A percentile compares a stretch with the other conserved stretches of the same genome.
Evolutionary conservation across 352 stramenopile species (phyloP).

Genomic region (Globisporangium heterothallicum): DNA sequence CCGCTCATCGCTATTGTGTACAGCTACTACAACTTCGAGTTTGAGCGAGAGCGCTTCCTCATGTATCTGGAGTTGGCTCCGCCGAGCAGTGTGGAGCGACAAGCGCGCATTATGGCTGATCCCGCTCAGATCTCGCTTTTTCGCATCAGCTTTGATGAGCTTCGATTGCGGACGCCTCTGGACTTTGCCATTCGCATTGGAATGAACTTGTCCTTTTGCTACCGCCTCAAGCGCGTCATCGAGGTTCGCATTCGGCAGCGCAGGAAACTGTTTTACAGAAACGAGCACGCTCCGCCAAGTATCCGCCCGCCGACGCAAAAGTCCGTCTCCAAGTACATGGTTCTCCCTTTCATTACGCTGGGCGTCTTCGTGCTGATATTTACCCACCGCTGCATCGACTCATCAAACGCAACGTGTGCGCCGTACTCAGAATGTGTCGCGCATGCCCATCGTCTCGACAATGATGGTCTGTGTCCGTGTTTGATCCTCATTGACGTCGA

Average conservation of each 20-base stretch:
- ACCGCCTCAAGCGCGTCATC: slow-evolving; percentile 18
- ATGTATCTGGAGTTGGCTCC: slow-evolving; percentile 10
- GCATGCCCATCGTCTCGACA: slow-evolving; percentile 14
- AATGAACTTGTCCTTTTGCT: slow-evolving; percentile 19
- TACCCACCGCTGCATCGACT: slow-evolving; percentile 14
- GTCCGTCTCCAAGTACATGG: slow-evolving; percentile 3
- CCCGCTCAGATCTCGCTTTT: slow-evolving; percentile 28
- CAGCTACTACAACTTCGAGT: slow-evolving; percentile 27
- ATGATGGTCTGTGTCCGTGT: slow-evolving; percentile 24
- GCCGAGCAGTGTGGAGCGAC: slow-evolving; percentile 26
- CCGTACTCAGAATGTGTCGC: slow-evolving; percentile 22
- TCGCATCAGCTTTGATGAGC: slow-evolving; percentile 23
- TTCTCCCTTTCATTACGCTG: slow-evolving; percentile 14
- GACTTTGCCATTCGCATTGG: slow-evolving; percentile 23
- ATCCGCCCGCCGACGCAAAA: not conserved
- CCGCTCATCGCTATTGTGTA: slow-evolving; percentile 27
- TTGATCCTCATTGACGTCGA: slow-evolving; percentile 29
- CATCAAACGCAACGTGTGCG: slow-evolving; percentile 9
- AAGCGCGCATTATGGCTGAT: slow-evolving; percentile 24
- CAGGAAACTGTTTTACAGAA: not conserved
- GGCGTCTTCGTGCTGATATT: slow-evolving; percentile 14
- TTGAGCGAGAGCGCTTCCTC: slow-evolving; percentile 21
- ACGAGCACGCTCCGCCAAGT: not conserved
- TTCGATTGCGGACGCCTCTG: slow-evolving; percentile 18
- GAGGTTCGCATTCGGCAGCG: slow-evolving; percentile 11